Conservation (phyloP, 345 rosid genomes). For the Lepidium didymum region DNA sequence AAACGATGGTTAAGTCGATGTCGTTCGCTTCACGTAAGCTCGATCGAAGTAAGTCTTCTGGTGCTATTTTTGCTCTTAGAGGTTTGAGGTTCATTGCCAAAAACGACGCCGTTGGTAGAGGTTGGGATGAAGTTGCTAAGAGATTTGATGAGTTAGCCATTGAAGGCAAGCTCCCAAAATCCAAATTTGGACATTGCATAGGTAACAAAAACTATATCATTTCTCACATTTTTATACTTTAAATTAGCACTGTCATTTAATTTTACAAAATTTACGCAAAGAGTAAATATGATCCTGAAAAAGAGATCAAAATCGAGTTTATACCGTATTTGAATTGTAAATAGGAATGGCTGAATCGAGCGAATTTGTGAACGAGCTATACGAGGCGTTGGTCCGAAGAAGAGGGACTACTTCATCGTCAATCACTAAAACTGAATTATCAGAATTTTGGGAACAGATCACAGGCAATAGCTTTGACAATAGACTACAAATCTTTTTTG, state of each 20-base stretch:
- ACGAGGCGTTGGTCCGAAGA: conserved; percentile 60
- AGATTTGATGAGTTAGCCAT: conserved; percentile 47
- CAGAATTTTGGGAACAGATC: conserved; percentile 70
- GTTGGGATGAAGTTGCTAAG: conserved; percentile 54
- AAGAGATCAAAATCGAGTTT: background rate
- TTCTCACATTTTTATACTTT: too few relatives aligned
- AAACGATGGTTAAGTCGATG: conserved; percentile 39
- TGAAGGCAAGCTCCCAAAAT: conserved; percentile 46
- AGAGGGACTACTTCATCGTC: conserved; percentile 41
- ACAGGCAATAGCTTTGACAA: conserved; percentile 66
- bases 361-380: conserved; percentile 57
- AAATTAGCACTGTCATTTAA: too few relatives aligned
- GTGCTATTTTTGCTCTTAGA: conserved; percentile 57
- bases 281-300: background rate
- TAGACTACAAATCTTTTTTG: conserved; percentile 71
- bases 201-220: conserved; percentile 25
- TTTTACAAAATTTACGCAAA: too few relatives aligned
- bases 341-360: conserved; percentile 75
- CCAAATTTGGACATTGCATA: conserved; percentile 66
- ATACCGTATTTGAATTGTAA: background rate
- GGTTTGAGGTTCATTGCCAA: conserved; percentile 57
- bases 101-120: conserved; percentile 37
- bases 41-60: conserved; percentile 62
- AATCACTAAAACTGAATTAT: conserved; percentile 46
- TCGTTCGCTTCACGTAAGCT: conserved; percentile 20